A percentile compares a stretch with the other conserved stretches of the same genome.
Conservation (phyloP, 2,329 filamentous ascomycete species). For the Ophiocordyceps robertsii region DNA sequence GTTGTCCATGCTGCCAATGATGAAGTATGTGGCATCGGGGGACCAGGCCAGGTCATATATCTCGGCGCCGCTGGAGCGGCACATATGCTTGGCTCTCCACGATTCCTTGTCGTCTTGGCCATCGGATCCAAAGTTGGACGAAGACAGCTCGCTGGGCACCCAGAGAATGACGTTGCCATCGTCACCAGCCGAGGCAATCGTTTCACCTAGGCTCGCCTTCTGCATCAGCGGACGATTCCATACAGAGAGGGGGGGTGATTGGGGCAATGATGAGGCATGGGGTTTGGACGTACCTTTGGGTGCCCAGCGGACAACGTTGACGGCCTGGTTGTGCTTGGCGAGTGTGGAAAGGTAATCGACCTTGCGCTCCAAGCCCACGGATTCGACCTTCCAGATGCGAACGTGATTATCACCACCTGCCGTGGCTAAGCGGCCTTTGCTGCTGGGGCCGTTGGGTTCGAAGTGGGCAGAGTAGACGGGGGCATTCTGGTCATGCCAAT, state of each 20-base stretch:
- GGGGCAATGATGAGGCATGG: background rate
- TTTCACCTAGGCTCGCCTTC: constrained; percentile 50
- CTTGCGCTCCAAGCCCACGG: constrained; percentile 71
- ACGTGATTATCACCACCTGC: constrained; percentile 96
- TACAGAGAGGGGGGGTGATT: background rate
- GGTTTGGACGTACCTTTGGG: constrained; percentile 58
- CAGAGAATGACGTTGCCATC: constrained; percentile 95
- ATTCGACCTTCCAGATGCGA: constrained; percentile 83
- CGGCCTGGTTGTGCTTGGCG: constrained; percentile 86
- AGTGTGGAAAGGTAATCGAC: constrained; percentile 88
- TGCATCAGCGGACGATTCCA: constrained; percentile 3
- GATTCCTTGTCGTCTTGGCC: constrained; percentile 86
- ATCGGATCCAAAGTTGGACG: constrained; percentile 65
- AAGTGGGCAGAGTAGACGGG: constrained; percentile 98
- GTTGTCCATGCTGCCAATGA: constrained; percentile 99
- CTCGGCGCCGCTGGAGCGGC: constrained; percentile 82
- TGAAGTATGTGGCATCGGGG: constrained; percentile 90
- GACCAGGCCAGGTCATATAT: constrained; percentile 99
- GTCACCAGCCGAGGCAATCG: constrained; percentile 88
- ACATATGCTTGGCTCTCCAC: constrained; percentile 97
- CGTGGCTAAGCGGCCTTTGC: constrained; percentile 83
- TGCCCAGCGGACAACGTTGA: constrained; percentile 95
- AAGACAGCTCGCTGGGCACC: constrained; percentile 72
- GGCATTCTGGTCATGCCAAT: constrained; percentile 96
- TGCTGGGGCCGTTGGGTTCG: constrained; percentile 51